Evolutionary conservation across 768 basidiomycete species (phyloP), one percentile per base, ranked within the genome.

Genomic region (Hypsizygus marmoreus): DNA sequence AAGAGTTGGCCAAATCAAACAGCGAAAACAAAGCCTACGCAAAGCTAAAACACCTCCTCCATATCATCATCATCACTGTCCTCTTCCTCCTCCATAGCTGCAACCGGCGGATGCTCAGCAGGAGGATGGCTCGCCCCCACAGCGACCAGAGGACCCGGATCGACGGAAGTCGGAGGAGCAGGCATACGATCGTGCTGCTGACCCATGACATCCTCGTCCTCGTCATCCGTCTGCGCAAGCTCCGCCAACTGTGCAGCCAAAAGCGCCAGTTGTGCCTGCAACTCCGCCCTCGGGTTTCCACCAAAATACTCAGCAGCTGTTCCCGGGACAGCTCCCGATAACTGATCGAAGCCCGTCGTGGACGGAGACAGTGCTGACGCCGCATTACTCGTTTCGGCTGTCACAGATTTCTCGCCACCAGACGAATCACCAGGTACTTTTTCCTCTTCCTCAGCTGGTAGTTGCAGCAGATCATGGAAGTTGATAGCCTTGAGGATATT

Each of bases 401-500:
- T 25, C 43, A 43, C n/a, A 46, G 33, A 43, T 26, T 33, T 32
- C 36, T 35, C 38, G 30, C 29, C 13, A 38, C 33, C 40, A 6
- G 16, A 32, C 10, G 47, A 14, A 16, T 50, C 52, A 38, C 49
- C 41, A 43, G 55, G 47, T 28, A 54, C 41, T 17, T 51, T 55
- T n/a, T 68, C 67, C 24, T 71, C 71, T 10, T 61, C 48, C 10
- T n/a, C n/a, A n/a, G n/a, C n/a, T n/a, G 73, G 59, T 36, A 77
- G 49, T 43, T 76, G 71, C 22, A 79, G 63, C 20, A 85, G 62
- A 16, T 67, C 69, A 4, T 79, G 81, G 56, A 88, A 86, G 60
- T 88, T 86, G 66, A 89, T 86, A 3, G 86, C 86, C 55, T 83
- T 80, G 42, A 89, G 71, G 36, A 89, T 89, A 50, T 79, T 84